Percentiles rank a stretch among this genome's conserved stretches.
Evolutionary conservation across 345 rosid genomes (phyloP).

Genomic region (Euphorbia pulcherrima): DNA sequence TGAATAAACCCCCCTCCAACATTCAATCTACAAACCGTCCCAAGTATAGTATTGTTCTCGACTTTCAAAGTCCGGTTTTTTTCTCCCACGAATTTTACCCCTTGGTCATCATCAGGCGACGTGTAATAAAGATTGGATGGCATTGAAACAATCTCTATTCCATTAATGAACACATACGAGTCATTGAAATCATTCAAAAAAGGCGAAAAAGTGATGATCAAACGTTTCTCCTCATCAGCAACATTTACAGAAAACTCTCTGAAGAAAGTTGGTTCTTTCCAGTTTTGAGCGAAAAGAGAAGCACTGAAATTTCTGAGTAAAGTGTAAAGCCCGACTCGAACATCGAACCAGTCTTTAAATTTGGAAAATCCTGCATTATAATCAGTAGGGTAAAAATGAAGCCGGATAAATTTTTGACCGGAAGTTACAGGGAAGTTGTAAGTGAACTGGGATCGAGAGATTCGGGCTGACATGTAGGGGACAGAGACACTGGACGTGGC

Average conservation of each 20-base stretch:
- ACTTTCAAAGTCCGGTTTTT: neutral
- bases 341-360: slow-evolving; percentile 10
- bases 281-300: neutral
- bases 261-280: neutral
- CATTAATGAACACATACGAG: slow-evolving; percentile 12
- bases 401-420: slow-evolving; percentile 29
- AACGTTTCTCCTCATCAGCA: slow-evolving; percentile 4
- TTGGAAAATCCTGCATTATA: slow-evolving; percentile 14
- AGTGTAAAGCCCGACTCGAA: slow-evolving; percentile 25
- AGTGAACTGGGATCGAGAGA: slow-evolving; percentile 18
- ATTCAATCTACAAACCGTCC: neutral
- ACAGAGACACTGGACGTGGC: neutral
- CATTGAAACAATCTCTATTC: slow-evolving; percentile 15
- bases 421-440: slow-evolving; percentile 22
- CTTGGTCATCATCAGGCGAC: neutral
- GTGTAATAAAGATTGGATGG: slow-evolving; percentile 12
- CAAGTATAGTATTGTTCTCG: neutral
- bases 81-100: neutral
- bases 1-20: neutral
- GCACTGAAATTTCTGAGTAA: slow-evolving; percentile 38
- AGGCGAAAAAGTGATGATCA: slow-evolving; percentile 13
- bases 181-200: neutral
- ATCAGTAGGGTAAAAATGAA: slow-evolving; percentile 24
- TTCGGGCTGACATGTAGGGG: slow-evolving; percentile 30
- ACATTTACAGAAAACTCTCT: slow-evolving; percentile 28